phyloP scores from a whole-genome alignment of 1,284 basidiomycete species.

The Leccinum variabile region DNA sequence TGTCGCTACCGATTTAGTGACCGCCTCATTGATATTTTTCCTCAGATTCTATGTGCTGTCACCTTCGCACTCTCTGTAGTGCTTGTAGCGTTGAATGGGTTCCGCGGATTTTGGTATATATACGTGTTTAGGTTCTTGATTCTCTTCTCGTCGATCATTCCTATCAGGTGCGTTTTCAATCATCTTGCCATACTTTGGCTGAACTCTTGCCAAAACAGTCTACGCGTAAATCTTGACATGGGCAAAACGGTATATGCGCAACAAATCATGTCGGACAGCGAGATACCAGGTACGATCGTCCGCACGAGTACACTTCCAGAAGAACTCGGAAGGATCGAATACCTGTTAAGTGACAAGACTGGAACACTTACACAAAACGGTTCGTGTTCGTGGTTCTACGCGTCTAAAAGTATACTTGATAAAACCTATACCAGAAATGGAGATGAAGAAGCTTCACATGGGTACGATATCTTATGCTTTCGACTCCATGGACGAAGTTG shows the following conservation, averaged over 20 bases:
- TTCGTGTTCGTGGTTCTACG: conserved; percentile 36
- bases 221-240: conserved; percentile 99
- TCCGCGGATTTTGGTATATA: conserved; percentile 94
- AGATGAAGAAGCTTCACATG: conserved; percentile 98
- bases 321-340: conserved; percentile 95
- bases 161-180: conserved; percentile 76
- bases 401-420: neutral
- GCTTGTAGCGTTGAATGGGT: conserved; percentile 95
- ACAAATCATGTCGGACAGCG: conserved; percentile 90
- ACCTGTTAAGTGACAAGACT: conserved; percentile 95
- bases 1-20: neutral
- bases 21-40: neutral
- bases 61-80: conserved; percentile 91
- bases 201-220: conserved; percentile 47
- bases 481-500: conserved; percentile 98
- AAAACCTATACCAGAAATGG: conserved; percentile 75
- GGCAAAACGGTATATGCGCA: conserved; percentile 98
- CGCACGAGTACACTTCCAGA: conserved; percentile 96
- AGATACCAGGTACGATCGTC: conserved; percentile 95
- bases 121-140: conserved; percentile 98
- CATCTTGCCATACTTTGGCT: neutral
- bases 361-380: conserved; percentile 98
- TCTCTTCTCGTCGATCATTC: conserved; percentile 98
- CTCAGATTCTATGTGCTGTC: conserved; percentile 88
- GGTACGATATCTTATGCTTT: conserved; percentile 96